Evolutionary conservation across 1,284 basidiomycete species (phyloP).

Genomic region (Rhodofomes roseus): DNA sequence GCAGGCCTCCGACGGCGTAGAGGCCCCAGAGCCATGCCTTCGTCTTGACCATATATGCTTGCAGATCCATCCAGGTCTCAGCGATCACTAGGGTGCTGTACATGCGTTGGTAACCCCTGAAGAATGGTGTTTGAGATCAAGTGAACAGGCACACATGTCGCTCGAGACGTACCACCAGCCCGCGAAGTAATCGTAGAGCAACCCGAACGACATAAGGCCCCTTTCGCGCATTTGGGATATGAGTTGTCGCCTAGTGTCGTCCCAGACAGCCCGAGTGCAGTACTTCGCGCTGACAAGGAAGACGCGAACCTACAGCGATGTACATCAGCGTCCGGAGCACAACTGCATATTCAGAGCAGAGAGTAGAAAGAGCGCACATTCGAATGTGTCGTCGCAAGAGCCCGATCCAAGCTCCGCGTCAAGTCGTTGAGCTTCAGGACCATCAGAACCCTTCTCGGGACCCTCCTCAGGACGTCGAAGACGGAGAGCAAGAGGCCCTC

Average conservation of each 20-base stretch:
- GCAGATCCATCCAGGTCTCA: conserved; percentile 66
- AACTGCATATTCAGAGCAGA: background rate
- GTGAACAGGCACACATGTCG: conserved; percentile 3
- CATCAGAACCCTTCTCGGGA: conserved; percentile 86
- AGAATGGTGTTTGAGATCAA: conserved; percentile 6
- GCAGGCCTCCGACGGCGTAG: conserved; percentile 45
- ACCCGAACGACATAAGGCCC: conserved; percentile 48
- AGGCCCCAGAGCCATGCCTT: conserved; percentile 68
- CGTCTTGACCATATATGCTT: conserved; percentile 57
- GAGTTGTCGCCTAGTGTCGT: conserved; percentile 64
- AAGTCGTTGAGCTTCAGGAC: conserved; percentile 84
- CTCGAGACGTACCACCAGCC: conserved; percentile 59
- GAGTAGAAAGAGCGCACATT: conserved; percentile 36
- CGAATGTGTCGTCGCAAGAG: conserved; percentile 73
- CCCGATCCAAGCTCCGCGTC: conserved; percentile 70
- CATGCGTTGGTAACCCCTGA: conserved; percentile 54
- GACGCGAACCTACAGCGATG: conserved; percentile 58
- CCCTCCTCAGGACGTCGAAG: conserved; percentile 78
- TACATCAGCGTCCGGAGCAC: background rate
- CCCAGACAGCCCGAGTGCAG: conserved; percentile 83
- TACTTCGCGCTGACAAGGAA: conserved; percentile 93
- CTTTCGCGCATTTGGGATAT: conserved; percentile 43
- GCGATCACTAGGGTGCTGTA: conserved; percentile 48
- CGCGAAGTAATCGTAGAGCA: conserved; percentile 52
- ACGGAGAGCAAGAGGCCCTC: conserved; percentile 83